Evolutionary conservation across 805 yeast genomes (phyloP).

Genomic region (Naumovozyma dairenensis): DNA sequence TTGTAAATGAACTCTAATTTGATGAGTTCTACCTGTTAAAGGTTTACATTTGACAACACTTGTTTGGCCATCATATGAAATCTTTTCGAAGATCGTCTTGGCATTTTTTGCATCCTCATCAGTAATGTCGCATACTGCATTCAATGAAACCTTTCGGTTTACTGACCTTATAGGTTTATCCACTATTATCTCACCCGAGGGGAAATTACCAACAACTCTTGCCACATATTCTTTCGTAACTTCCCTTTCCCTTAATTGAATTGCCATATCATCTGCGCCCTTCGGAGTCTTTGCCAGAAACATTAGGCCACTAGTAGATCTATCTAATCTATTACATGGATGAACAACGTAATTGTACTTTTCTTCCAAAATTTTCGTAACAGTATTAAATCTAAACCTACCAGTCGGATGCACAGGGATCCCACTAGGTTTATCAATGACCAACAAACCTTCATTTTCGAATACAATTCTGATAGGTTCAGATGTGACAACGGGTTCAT

Average conservation of each 20-base stretch:
- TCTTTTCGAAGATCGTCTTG: conserved; percentile 53
- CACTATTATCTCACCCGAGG: conserved; percentile 43
- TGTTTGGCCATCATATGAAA: conserved; percentile 52
- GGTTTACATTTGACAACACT: conserved; percentile 76
- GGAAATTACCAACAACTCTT: conserved; percentile 78
- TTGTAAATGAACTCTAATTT: conserved; percentile 86
- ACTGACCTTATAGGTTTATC: conserved; percentile 60
- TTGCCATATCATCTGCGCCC: conserved; percentile 68
- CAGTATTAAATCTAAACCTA: conserved; percentile 59
- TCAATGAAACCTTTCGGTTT: conserved; percentile 65
- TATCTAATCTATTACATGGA: conserved; percentile 80
- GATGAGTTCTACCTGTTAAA: conserved; percentile 88
- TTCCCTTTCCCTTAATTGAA: conserved; percentile 60
- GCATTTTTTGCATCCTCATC: conserved; percentile 49
- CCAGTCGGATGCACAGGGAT: conserved; percentile 96
- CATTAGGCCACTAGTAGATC: conserved; percentile 87
- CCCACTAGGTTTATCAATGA: conserved; percentile 88
- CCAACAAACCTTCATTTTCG: conserved; percentile 66
- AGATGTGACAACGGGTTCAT: conserved; percentile 73
- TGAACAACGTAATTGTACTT: conserved; percentile 62
- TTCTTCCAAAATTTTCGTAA: conserved; percentile 65
- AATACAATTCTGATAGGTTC: conserved; percentile 51
- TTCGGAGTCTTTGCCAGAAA: conserved; percentile 72
- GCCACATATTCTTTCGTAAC: conserved; percentile 84
- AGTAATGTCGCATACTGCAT: conserved; percentile 34